Percentiles rank a stretch among this genome's conserved stretches.
Conservation (phyloP, 331 rosid species). For the Acacia pycnantha region DNA sequence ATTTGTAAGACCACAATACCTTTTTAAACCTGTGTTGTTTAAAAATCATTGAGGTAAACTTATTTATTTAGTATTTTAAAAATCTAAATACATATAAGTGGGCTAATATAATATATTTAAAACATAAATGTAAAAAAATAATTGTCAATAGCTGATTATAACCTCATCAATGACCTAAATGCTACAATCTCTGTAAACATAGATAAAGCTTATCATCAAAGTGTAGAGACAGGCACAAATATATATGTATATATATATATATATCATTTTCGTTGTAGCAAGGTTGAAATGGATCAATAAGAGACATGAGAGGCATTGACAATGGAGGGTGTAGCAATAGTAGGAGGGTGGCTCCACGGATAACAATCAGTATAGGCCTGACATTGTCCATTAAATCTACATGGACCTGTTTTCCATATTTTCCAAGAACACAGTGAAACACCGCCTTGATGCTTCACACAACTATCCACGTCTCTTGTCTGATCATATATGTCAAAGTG, state of each 20-base stretch:
- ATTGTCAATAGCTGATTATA: not conserved
- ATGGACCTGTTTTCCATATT: not conserved
- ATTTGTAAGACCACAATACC: too few relatives aligned
- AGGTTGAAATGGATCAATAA: too few relatives aligned
- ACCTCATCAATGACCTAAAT: not conserved
- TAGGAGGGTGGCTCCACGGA: too few relatives aligned
- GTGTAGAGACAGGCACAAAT: not conserved
- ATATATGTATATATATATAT: too few relatives aligned
- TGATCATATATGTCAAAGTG: not conserved
- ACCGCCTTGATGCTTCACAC: not conserved
- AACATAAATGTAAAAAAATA: too few relatives aligned
- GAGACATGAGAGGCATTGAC: not conserved
- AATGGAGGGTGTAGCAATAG: not conserved
- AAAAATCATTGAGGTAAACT: too few relatives aligned
- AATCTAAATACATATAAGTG: too few relatives aligned
- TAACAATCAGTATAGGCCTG: not conserved
- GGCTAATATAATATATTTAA: too few relatives aligned
- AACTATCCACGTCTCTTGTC: not conserved
- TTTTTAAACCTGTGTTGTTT: too few relatives aligned
- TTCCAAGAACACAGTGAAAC: not conserved
- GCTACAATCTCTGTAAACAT: not conserved
- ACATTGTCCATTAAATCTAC: not conserved
- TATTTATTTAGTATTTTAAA: too few relatives aligned
- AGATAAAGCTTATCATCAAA: too few relatives aligned
- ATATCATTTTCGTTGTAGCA: too few relatives aligned